phyloP scores from a whole-genome alignment of 1,284 basidiomycete genomes.

The Chiua sp. region DNA sequence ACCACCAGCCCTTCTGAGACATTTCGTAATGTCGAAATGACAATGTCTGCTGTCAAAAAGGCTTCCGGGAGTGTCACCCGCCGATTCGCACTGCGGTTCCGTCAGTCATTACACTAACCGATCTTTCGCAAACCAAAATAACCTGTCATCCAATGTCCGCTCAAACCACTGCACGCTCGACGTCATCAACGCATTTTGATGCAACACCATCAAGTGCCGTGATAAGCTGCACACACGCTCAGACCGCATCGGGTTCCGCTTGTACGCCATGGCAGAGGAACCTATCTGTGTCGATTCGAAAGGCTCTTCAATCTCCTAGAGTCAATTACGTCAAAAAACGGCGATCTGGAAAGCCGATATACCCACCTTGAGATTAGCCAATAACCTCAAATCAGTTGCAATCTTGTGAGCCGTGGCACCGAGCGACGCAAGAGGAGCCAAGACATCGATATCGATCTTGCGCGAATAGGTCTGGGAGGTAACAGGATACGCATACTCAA shows the following conservation, averaged over 20 bases:
- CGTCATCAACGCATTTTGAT: conserved; percentile 95
- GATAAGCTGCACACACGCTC: conserved; percentile 97
- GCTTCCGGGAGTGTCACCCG: conserved; percentile 96
- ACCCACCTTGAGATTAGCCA: conserved; percentile 88
- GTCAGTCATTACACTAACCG: conserved; percentile 8
- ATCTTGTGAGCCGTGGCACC: conserved; percentile 98
- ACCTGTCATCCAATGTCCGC: conserved; percentile 94
- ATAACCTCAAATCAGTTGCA: conserved; percentile 91
- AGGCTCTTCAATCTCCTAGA: conserved; percentile 95
- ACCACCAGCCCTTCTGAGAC: conserved; percentile 98
- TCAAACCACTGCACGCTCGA: conserved; percentile 96
- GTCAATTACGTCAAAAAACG: conserved; percentile 6
- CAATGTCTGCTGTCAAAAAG: conserved; percentile 97
- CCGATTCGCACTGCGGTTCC: conserved; percentile 81
- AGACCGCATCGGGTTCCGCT: conserved; percentile 99
- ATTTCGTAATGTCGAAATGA: conserved; percentile 95
- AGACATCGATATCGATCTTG: conserved; percentile 96
- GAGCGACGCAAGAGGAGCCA: conserved; percentile 89
- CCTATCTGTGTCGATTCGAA: conserved; percentile 99
- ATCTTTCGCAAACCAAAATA: conserved; percentile 16
- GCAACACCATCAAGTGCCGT: conserved; percentile 91
- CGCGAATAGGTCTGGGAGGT: conserved; percentile 99
- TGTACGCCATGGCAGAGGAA: conserved; percentile 99
- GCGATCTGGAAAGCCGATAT: background rate
- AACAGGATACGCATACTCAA: conserved; percentile 95